Evolutionary conservation across 441 rosid genomes (phyloP).

Genomic region (Populus trichocarpa): DNA sequence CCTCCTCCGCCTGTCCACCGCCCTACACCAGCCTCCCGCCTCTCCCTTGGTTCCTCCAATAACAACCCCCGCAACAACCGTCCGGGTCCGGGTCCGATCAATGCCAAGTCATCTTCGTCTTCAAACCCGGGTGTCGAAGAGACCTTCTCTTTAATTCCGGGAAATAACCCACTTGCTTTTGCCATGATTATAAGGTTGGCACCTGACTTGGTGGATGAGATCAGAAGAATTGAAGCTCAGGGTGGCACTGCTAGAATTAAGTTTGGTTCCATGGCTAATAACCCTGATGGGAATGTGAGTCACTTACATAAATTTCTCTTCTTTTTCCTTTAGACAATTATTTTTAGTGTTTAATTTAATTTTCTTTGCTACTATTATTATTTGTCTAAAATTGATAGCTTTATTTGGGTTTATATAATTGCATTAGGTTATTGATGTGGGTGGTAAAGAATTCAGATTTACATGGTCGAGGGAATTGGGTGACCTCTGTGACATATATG

Average conservation of each 20-base stretch:
- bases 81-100: slow-evolving; percentile 9
- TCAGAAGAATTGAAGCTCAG: slow-evolving; percentile 70
- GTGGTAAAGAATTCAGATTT: slow-evolving; percentile 93
- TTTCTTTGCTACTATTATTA: not conserved
- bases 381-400: slow-evolving; percentile 18
- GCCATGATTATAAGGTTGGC: slow-evolving; percentile 77
- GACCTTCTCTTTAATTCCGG: slow-evolving; percentile 60
- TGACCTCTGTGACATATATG: slow-evolving; percentile 90
- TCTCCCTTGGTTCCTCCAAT: slow-evolving; percentile 28
- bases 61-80: slow-evolving; percentile 19
- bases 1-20: slow-evolving; percentile 60
- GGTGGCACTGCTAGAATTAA: slow-evolving; percentile 79
- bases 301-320: not conserved
- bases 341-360: not conserved
- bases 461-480: slow-evolving; percentile 89
- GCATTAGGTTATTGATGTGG: slow-evolving; percentile 81
- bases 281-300: slow-evolving; percentile 79
- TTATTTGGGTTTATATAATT: slow-evolving; percentile 12
- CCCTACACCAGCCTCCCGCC: slow-evolving; percentile 46
- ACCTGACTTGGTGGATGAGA: slow-evolving; percentile 94
- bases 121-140: slow-evolving; percentile 19
- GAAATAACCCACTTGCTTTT: slow-evolving; percentile 59
- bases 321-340: not conserved
- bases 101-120: not conserved
- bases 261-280: slow-evolving; percentile 66